Percentiles rank a stretch among this genome's conserved stretches.
phyloP scores from a whole-genome alignment of 2,329 filamentous ascomycete genomes.

The Apiospora marii region DNA sequence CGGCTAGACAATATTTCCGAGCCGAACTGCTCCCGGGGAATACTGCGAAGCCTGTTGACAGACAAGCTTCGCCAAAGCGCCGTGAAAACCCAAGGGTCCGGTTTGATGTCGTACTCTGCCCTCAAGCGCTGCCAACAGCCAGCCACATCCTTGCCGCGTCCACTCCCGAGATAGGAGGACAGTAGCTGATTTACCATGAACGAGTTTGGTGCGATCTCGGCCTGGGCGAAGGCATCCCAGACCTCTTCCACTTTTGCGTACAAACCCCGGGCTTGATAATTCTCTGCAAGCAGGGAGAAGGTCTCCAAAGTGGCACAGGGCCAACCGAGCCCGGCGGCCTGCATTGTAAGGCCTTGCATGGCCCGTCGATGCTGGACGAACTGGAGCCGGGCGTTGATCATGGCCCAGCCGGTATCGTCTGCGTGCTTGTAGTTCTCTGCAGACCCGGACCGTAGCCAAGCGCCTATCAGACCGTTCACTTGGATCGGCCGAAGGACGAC shows the following conservation, averaged over 20 bases:
- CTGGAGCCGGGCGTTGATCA: constrained; percentile 74
- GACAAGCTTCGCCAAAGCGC: constrained; percentile 69
- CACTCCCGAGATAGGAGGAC: constrained; percentile 68
- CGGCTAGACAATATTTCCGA: constrained; percentile 48
- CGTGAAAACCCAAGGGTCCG: constrained; percentile 74
- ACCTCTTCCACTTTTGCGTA: constrained; percentile 65
- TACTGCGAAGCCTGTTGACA: constrained; percentile 55
- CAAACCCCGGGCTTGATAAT: constrained; percentile 71
- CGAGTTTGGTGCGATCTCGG: constrained; percentile 72
- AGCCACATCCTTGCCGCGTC: constrained; percentile 61
- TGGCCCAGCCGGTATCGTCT: constrained; percentile 75
- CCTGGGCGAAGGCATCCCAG: constrained; percentile 67
- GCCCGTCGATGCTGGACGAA: constrained; percentile 61
- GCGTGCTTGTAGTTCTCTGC: constrained; percentile 64
- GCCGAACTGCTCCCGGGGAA: constrained; percentile 40
- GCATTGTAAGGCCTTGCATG: constrained; percentile 30
- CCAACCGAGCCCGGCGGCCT: constrained; percentile 44
- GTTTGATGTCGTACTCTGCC: constrained; percentile 55
- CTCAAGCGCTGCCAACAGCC: constrained; percentile 64
- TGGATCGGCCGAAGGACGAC: constrained; percentile 76
- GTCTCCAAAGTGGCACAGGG: constrained; percentile 78
- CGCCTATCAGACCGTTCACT: constrained; percentile 82
- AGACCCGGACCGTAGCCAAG: constrained; percentile 73
- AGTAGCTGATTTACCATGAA: constrained; percentile 85
- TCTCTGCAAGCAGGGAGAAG: constrained; percentile 76